Percentiles rank a stretch among this genome's conserved stretches.
Evolutionary conservation across 2,329 filamentous ascomycete species (phyloP).

Genomic region (Cordyceps militaris): DNA sequence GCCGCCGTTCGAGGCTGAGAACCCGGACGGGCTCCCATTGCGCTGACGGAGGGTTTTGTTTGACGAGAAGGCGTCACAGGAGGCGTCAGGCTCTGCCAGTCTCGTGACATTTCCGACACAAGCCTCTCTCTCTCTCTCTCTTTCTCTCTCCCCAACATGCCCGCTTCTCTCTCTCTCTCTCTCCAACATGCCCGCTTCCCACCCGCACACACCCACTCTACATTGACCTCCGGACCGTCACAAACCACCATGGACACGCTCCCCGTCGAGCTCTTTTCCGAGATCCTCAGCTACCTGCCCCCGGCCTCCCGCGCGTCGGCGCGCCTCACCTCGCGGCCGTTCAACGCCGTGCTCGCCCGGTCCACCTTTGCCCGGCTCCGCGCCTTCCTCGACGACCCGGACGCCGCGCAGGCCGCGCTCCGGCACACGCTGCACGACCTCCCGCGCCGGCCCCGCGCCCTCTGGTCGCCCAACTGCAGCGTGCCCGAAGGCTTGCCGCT

Average conservation of each 20-base stretch:
- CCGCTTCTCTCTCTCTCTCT: background rate
- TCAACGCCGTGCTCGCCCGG: constrained; percentile 25
- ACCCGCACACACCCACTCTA: background rate
- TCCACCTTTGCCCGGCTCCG: constrained; percentile 23
- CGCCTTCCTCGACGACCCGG: constrained; percentile 23
- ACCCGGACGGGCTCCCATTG: background rate
- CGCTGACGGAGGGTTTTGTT: background rate
- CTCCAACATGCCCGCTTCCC: background rate
- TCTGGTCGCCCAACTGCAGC: constrained; percentile 31
- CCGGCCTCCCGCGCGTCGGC: constrained; percentile 18
- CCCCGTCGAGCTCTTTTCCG: constrained; percentile 24
- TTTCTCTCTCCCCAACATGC: background rate
- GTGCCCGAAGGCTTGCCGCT: constrained; percentile 25
- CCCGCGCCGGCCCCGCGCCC: constrained; percentile 18
- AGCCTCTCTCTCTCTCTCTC: background rate
- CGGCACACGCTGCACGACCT: constrained; percentile 19
- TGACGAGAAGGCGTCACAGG: background rate
- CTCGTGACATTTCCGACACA: background rate
- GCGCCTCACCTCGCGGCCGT: constrained; percentile 26
- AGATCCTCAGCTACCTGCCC: constrained; percentile 23
- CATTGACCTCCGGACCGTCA: background rate
- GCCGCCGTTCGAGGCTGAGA: background rate
- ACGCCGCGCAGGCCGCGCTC: constrained; percentile 20
- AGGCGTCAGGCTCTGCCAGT: background rate
- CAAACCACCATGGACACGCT: constrained; percentile 23